Conservation (phyloP, 164 flowering plant species). For the Houttuynia cordata region DNA sequence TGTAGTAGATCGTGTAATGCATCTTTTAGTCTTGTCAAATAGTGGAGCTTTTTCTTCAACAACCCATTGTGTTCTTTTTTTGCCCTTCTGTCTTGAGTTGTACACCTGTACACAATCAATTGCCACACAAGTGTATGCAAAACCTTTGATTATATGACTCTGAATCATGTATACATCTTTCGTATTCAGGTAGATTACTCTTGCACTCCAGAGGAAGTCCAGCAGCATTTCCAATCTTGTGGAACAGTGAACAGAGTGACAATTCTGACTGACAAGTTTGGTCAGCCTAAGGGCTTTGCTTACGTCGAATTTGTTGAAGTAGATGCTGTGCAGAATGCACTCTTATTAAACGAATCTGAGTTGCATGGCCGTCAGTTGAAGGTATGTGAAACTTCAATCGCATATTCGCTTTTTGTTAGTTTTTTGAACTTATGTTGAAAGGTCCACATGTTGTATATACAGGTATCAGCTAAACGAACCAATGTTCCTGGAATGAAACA, state of each 20-base stretch:
- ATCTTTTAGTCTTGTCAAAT: too few relatives aligned
- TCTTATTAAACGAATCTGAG: slow-evolving; percentile 63
- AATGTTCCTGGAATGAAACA: slow-evolving; percentile 75
- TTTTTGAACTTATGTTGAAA: not conserved
- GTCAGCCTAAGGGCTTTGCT: slow-evolving; percentile 83
- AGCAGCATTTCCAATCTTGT: slow-evolving; percentile 77
- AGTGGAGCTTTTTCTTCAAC: too few relatives aligned
- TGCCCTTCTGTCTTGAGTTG: too few relatives aligned
- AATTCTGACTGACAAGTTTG: slow-evolving; percentile 72
- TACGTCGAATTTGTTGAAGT: slow-evolving; percentile 72
- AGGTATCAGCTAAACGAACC: slow-evolving; percentile 74
- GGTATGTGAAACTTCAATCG: slow-evolving; percentile 19
- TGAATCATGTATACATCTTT: slow-evolving; percentile 47
- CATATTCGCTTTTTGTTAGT: too few relatives aligned
- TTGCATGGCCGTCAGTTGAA: slow-evolving; percentile 76
- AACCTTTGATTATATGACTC: slow-evolving; percentile 44
- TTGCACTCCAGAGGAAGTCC: slow-evolving; percentile 80
- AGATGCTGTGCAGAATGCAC: slow-evolving; percentile 75
- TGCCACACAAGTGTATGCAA: not conserved
- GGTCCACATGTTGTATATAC: slow-evolving; percentile 1
- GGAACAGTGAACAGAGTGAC: slow-evolving; percentile 83
- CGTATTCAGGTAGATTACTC: slow-evolving; percentile 61
- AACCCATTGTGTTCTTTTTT: too few relatives aligned
- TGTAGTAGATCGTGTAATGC: too few relatives aligned
- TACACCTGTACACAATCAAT: too few relatives aligned